Base-by-base conservation (phyloP, 441 rosid genomes). In the Aquilaria agallochum region DNA sequence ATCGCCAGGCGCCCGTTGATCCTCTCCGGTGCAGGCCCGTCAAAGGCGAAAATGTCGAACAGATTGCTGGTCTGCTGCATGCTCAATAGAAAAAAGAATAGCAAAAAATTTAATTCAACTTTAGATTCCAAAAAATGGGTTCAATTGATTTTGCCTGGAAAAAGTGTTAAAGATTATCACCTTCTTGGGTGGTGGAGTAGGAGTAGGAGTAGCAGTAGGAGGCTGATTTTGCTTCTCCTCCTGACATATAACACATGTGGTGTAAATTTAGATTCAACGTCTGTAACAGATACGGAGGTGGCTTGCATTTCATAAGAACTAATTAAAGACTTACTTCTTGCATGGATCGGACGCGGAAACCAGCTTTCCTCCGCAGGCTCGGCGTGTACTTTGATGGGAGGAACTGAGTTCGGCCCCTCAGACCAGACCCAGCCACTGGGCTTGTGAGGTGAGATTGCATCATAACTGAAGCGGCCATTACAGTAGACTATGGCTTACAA, bases 11-110 rank as follows among this genome's bases (percentile, higher is more conserved):
- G 79, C 0, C 97, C 95, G 60, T 92, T 92, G 15, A 92, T 89
- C 66, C 96, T 87, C 77, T 92, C 97, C 13, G 96, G 97, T 4
- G 89, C 96, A 4, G 97, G 96, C 32, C 96, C 97, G 32, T 90
- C 74, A 50, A 89, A 92, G 8, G 97, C 97, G 13, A 91, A 66
- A 56, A 88, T 61, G 31, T 91, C 97, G 0, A 77, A 56, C 64
- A 85, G 82, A 31, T 74, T 83, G 0, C 89, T 82, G 78, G 86
- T 86, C 50, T 74, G 70, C 85, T 84, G 64, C 58, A 13, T 32
- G 52, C 27, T 8, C 32, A 5, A 11, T 11, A 45, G 13, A 11
- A 2, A 2, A 13, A 30, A 9, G 40, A 0, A 27, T n/a, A 12
- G 5, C 27, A 20, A 20, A 20, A 20, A 20, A 20, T 20, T 20